These are phyloP conservation scores for Chimonanthus salicifolius DNA, from an alignment of 164 flowering plant genomes.

Conservation along the genomic window DNA sequence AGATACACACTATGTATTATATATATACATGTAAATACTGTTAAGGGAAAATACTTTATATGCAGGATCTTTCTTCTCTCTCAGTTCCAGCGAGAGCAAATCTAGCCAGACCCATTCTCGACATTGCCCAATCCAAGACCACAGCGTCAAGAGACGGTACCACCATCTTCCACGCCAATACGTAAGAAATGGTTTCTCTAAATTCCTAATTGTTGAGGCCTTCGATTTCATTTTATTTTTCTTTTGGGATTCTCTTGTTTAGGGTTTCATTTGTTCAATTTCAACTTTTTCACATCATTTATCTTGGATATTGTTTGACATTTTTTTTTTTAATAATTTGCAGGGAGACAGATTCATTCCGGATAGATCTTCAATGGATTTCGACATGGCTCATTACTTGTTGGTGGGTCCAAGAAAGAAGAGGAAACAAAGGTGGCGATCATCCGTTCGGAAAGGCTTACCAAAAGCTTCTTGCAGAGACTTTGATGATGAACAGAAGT, in stretches of 20 bases:
- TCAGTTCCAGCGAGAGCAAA: no score
- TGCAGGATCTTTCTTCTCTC: no score
- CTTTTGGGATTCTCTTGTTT: no score
- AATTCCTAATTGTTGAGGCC: no score
- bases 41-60: no score
- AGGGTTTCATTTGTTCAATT: no score
- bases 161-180: no score
- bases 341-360: conserved; percentile 60
- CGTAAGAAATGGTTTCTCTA: no score
- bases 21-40: no score
- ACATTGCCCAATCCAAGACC: conserved; percentile 13
- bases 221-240: not conserved
- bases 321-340: not conserved
- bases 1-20: no score
- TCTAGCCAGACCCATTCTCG: no score
- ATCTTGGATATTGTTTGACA: not conserved
- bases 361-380: conserved; percentile 50
- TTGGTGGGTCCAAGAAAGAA: conserved; percentile 31
- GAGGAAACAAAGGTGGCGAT: conserved; percentile 34
- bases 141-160: conserved; percentile 20
- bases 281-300: no score
- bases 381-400: conserved; percentile 46
- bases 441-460: conserved; percentile 49
- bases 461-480: conserved; percentile 38
- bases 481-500: conserved; percentile 42